Base-by-base conservation (phyloP, 2,329 filamentous ascomycete genomes). In the Monilinia aucupariae region DNA sequence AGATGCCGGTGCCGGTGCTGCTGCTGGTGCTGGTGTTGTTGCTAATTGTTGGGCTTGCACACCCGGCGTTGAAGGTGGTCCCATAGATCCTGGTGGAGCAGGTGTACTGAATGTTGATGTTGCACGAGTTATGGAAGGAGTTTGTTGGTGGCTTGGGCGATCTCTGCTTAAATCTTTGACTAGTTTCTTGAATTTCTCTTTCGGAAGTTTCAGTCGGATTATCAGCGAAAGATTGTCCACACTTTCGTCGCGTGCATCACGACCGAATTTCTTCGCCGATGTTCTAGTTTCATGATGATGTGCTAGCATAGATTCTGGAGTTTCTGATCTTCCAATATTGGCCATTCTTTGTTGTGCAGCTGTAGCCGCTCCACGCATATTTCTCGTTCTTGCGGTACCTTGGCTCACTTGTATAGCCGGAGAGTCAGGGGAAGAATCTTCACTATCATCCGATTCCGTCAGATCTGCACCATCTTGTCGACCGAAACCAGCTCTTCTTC, bases 381-480 rank as follows among this genome's bases (percentile, higher is more conserved):
- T 89, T 74, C 93, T 85, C 10, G 92, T 96, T 66, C 93, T 85
- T 45, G 92, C 88, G 1, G 92, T 96, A 52, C 91, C 91, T 55
- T 76, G 72, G 43, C 85, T 80, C 52, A 92, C 78, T 67, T 89
- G 85, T 45, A 89, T 82, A 2, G 89, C 89, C 3, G 92, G 92
- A n/a, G 92, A 96, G 64, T 96, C 92, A 22, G 89, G 85, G 1
- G 82, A 85, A 0, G 91, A 96, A 64, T 96, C 91, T 63, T 97
- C 93, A 73, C 91, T 96, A 34, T 96, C 92, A 55, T 93, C 91
- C 1, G 94, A 93, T 61, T 97, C 93, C 0, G 91, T 96, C 8
- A 86, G 72, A 67, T 87, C 84, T 37, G 78, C 78, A 67, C 88
- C 84, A 53, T 61, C 62, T 54, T 61, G 62, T 61, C 83, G 81